Evolutionary conservation across 164 flowering plant species (phyloP).

Genomic region (Akebia trifoliata): DNA sequence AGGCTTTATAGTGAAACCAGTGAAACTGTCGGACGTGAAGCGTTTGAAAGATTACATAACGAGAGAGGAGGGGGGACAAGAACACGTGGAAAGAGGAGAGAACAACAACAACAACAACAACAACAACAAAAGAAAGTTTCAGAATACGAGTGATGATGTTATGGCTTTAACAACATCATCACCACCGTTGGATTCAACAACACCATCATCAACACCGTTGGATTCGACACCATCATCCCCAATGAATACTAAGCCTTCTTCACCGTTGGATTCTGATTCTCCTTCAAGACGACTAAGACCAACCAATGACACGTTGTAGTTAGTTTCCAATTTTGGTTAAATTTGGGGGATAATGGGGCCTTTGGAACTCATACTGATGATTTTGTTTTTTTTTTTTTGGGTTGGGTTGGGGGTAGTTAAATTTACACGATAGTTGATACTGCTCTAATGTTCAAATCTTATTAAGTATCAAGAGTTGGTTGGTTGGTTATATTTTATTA

Average conservation of each 20-base stretch:
- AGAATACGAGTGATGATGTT: constrained; percentile 17
- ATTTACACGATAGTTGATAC: too few relatives aligned
- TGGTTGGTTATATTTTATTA: too few relatives aligned
- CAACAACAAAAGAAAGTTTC: constrained; percentile 36
- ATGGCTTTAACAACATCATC: not conserved
- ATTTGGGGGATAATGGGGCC: too few relatives aligned
- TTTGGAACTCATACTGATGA: too few relatives aligned
- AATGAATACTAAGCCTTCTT: constrained; percentile 14
- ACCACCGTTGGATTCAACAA: not conserved
- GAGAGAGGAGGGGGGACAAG: constrained; percentile 30
- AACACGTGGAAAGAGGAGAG: not conserved
- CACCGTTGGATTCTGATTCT: constrained; percentile 14
- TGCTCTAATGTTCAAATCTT: too few relatives aligned
- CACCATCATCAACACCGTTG: constrained; percentile 14
- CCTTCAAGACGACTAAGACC: constrained; percentile 12
- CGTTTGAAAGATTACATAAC: constrained; percentile 47
- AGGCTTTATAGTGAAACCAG: constrained; percentile 78
- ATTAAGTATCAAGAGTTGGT: too few relatives aligned
- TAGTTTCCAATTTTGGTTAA: not conserved
- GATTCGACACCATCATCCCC: constrained; percentile 13
- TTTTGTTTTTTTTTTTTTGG: too few relatives aligned
- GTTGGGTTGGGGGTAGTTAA: too few relatives aligned
- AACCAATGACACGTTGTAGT: not conserved
- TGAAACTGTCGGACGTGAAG: constrained; percentile 69
- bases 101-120: not conserved